phyloP scores from a whole-genome alignment of 495 filamentous ascomycete genomes.

The Aspergillus biplanus region DNA sequence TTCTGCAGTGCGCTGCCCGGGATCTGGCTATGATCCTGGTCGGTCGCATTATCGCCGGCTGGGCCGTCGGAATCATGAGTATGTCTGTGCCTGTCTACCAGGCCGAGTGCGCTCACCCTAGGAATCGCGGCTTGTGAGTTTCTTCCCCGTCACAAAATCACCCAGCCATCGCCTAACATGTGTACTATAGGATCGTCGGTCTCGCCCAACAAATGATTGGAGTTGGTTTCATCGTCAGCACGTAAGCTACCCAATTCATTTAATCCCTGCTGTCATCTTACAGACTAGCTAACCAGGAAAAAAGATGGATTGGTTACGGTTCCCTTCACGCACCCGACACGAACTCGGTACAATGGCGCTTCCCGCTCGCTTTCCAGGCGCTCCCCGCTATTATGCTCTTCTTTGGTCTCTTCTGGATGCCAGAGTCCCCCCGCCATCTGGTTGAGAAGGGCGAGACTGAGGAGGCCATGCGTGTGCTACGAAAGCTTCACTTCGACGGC shows the following conservation, averaged over 20 bases:
- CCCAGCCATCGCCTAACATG: neutral
- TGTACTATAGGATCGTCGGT: slow-evolving; percentile 50
- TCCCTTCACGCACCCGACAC: slow-evolving; percentile 44
- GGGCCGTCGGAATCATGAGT: slow-evolving; percentile 61
- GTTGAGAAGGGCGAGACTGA: slow-evolving; percentile 49
- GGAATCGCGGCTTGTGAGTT: slow-evolving; percentile 46
- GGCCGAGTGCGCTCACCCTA: slow-evolving; percentile 55
- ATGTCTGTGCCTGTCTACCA: slow-evolving; percentile 64
- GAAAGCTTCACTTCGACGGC: slow-evolving; percentile 53
- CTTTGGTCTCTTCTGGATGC: slow-evolving; percentile 54
- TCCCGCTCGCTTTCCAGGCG: slow-evolving; percentile 59
- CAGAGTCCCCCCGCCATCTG: slow-evolving; percentile 59
- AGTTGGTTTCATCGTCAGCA: slow-evolving; percentile 57
- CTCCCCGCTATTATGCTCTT: slow-evolving; percentile 49
- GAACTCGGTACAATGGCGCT: slow-evolving; percentile 56
- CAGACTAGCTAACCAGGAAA: neutral
- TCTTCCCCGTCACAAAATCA: neutral
- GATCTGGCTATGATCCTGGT: slow-evolving; percentile 62
- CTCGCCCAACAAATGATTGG: slow-evolving; percentile 65
- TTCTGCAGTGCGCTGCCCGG: slow-evolving; percentile 55
- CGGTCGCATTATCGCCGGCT: slow-evolving; percentile 64
- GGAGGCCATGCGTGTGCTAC: slow-evolving; percentile 51
- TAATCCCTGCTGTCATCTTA: neutral
- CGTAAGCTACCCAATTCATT: slow-evolving; percentile 24
- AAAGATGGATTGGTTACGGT: slow-evolving; percentile 61